A percentile compares a stretch with the other conserved stretches of the same genome.
Evolutionary conservation across 768 basidiomycete species (phyloP).

Genomic region (Leccinum aurantiacum): DNA sequence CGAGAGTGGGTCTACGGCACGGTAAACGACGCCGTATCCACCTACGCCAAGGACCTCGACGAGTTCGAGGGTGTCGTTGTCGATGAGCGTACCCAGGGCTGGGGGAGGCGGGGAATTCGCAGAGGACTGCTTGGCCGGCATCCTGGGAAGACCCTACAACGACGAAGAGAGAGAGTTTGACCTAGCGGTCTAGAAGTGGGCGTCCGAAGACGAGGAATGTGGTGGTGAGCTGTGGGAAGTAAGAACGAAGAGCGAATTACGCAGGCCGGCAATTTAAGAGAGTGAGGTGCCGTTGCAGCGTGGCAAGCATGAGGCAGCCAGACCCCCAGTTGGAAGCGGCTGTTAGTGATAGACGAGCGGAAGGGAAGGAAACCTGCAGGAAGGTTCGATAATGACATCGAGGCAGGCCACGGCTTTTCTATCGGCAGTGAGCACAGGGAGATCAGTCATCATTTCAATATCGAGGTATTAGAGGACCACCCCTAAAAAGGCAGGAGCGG

Average conservation of each 20-base stretch:
- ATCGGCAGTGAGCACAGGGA: constrained; percentile 23
- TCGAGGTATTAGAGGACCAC: constrained; percentile 2
- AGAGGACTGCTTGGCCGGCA: constrained; percentile 35
- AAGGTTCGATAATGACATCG: constrained; percentile 30
- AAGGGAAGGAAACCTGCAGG: constrained; percentile 29
- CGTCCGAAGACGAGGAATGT: constrained; percentile 26
- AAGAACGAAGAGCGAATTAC: constrained; percentile 25
- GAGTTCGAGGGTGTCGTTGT: constrained; percentile 78
- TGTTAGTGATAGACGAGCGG: constrained; percentile 35
- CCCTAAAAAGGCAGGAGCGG: constrained; percentile 29
- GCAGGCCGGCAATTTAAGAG: constrained; percentile 34
- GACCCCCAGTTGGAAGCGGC: constrained; percentile 31
- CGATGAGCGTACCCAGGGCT: constrained; percentile 75
- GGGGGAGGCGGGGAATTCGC: constrained; percentile 47
- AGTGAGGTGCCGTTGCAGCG: constrained; percentile 33
- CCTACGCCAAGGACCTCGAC: constrained; percentile 87
- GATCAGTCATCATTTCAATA: constrained; percentile 37
- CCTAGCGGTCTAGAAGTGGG: constrained; percentile 25
- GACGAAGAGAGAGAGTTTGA: constrained; percentile 15
- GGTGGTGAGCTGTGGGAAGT: constrained; percentile 23
- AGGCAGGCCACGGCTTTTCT: constrained; percentile 27
- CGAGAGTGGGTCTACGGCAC: constrained; percentile 62
- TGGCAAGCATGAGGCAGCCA: constrained; percentile 37
- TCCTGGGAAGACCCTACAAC: constrained; percentile 23
- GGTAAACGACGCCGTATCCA: constrained; percentile 95